Base-by-base conservation (phyloP, 371 early-diverging fungal species). In the Haplosporangium sp. region DNA sequence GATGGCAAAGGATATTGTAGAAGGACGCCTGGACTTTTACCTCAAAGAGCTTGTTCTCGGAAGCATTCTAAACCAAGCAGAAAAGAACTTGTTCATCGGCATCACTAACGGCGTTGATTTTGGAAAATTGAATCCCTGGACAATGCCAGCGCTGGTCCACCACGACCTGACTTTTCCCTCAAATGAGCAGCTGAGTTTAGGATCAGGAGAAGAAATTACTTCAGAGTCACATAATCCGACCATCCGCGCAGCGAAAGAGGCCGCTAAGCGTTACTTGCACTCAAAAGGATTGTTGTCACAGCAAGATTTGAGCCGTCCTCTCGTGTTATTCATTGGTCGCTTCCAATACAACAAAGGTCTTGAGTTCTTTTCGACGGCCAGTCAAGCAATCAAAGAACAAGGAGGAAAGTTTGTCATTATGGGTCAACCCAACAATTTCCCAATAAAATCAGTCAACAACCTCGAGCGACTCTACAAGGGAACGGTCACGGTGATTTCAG, bases 41-140 rank as follows among this genome's bases (percentile, higher is more conserved):
- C 77, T 89, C 52, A 90, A 90, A 60, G 92, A 92, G 69, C 76
- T 90, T 0, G 86, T 88, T 6, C 89, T 92, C 81, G 86, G 87
- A 34, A 83, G 84, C 38, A 64, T 92, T 19, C 65, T 90, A 35
- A 76, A 77, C 4, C 88, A 86, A 58, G 89, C 91, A 9, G 78
- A 85, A 38, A 61, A 74, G 47, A 81, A 79, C 5, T 69, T 85
- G 10, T 92, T 90, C 69, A 77, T 88, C 65, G 92, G 92, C n/a
- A 88, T 92, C 58, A 88, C 88, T 58, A 90, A 90, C 72, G 92
- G 91, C 8, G 72, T 92, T 4, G 92, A 90, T 64, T 86, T 88
- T 35, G 72, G 70, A 6, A 76, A 77, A 5, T 69, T 86, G 65
- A 88, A 89, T 66, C 92, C 92, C 10, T 92, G 90, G 72, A 84